phyloP scores from a whole-genome alignment of 2,329 filamentous ascomycete species.

The Aspergillus fumigatus region DNA sequence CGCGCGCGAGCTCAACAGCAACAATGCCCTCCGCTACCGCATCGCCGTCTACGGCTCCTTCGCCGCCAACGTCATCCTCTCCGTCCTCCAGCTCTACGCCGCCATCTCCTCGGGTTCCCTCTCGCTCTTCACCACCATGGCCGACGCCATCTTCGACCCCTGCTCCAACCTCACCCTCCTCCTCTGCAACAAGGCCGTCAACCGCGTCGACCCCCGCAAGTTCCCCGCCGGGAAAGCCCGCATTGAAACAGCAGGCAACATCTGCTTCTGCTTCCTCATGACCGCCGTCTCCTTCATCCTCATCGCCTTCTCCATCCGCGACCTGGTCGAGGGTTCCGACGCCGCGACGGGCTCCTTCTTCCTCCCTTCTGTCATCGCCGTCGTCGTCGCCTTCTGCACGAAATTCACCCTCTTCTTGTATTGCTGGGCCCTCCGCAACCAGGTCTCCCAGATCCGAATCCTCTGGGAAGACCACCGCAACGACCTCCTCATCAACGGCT shows the following conservation, averaged over 20 bases:
- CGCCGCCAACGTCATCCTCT: constrained; percentile 72
- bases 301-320: constrained; percentile 77
- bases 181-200: constrained; percentile 80
- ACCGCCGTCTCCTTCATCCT: constrained; percentile 85
- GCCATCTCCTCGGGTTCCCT: constrained; percentile 84
- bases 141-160: constrained; percentile 90
- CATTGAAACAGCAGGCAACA: constrained; percentile 93
- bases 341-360: constrained; percentile 63
- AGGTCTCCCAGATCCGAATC: constrained; percentile 87
- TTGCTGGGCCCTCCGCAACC: constrained; percentile 85
- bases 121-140: constrained; percentile 96
- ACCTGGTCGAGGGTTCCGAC: constrained; percentile 53
- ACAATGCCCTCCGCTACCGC: constrained; percentile 65
- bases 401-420: constrained; percentile 84
- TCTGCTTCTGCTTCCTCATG: constrained; percentile 96
- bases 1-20: constrained; percentile 72
- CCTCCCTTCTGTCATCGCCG: constrained; percentile 78
- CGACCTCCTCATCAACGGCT: constrained; percentile 93
- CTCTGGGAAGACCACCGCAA: constrained; percentile 97
- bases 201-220: constrained; percentile 74
- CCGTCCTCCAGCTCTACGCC: constrained; percentile 80
- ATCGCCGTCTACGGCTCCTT: constrained; percentile 66
- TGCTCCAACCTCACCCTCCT: constrained; percentile 84
- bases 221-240: constrained; percentile 92
- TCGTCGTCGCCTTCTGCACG: constrained; percentile 75